phyloP scores from a whole-genome alignment of 202 grass and related monocot species.

The Sporobolus alterniflorus region DNA sequence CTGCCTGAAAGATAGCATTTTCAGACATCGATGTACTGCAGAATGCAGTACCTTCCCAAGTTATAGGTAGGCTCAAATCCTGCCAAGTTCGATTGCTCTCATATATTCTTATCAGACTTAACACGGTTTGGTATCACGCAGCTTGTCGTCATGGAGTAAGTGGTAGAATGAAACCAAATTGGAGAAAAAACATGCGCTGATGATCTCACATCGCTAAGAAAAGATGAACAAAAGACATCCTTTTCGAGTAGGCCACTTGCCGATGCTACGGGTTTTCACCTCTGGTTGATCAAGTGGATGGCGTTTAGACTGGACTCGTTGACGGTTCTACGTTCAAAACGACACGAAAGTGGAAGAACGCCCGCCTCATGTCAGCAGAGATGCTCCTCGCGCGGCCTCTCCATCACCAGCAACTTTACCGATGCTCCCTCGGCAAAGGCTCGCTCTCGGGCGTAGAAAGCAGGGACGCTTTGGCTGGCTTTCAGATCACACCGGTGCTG shows the following conservation, averaged over 20 bases:
- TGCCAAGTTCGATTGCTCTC: not conserved
- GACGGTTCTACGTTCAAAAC: not conserved
- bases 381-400: not conserved
- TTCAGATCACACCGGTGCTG: not conserved
- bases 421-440: conserved; percentile 34
- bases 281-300: not conserved
- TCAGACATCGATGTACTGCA: not conserved
- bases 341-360: not conserved
- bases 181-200: not conserved
- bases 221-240: not conserved
- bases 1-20: too few species aligned
- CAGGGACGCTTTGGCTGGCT: conserved; percentile 20
- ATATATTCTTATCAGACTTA: conserved; percentile 6
- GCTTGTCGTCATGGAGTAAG: not conserved
- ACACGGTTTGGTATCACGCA: conserved; percentile 13
- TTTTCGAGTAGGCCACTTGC: conserved; percentile 2
- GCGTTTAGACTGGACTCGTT: conserved; percentile 1
- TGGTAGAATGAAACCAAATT: not conserved
- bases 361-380: not conserved
- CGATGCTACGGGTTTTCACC: not conserved
- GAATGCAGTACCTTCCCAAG: not conserved
- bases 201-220: not conserved
- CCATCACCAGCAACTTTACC: conserved; percentile 9
- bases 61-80: not conserved
- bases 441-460: not conserved